Evolutionary conservation across 495 filamentous ascomycete genomes (phyloP).

Genomic region (Hamigera avellanea): DNA sequence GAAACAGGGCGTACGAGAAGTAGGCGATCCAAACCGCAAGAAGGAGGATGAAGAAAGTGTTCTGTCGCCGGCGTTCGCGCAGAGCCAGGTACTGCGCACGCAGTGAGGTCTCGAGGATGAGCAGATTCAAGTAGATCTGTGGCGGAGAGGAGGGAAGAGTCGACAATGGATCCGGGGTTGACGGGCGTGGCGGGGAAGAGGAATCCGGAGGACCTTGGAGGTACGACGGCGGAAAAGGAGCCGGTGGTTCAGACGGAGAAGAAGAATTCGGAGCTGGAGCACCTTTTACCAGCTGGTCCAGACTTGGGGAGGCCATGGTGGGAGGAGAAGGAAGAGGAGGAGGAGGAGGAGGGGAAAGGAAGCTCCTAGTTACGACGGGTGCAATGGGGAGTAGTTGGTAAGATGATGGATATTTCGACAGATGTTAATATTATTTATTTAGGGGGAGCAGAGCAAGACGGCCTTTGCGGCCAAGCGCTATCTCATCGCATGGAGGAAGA

Average conservation of each 20-base stretch:
- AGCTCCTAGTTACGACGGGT: constrained; percentile 2
- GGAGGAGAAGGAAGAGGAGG: neutral
- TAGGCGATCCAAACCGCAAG: constrained; percentile 68
- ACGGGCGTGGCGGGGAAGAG: constrained; percentile 24
- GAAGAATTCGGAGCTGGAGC: constrained; percentile 42
- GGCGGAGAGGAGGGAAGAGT: constrained; percentile 79
- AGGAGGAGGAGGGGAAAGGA: constrained; percentile 5
- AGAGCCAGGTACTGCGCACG: constrained; percentile 86
- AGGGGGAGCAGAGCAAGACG: constrained; percentile 6
- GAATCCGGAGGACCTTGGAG: constrained; percentile 22
- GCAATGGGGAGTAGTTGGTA: no score
- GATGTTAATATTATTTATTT: no score
- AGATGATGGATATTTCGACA: no score
- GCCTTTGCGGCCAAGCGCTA: constrained; percentile 21
- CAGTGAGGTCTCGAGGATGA: constrained; percentile 91
- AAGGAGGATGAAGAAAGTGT: constrained; percentile 85
- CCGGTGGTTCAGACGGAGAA: constrained; percentile 27
- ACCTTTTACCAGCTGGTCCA: constrained; percentile 86
- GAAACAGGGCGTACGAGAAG: constrained; percentile 79
- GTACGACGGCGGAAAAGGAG: constrained; percentile 18
- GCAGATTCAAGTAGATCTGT: constrained; percentile 97
- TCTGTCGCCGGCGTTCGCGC: constrained; percentile 77
- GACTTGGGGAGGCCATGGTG: constrained; percentile 44
- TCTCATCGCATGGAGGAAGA: constrained; percentile 12
- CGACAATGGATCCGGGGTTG: constrained; percentile 60